Evolutionary conservation across 331 rosid species (phyloP), one percentile per base, ranked within the genome.

Genomic region (Malus hybrid): DNA sequence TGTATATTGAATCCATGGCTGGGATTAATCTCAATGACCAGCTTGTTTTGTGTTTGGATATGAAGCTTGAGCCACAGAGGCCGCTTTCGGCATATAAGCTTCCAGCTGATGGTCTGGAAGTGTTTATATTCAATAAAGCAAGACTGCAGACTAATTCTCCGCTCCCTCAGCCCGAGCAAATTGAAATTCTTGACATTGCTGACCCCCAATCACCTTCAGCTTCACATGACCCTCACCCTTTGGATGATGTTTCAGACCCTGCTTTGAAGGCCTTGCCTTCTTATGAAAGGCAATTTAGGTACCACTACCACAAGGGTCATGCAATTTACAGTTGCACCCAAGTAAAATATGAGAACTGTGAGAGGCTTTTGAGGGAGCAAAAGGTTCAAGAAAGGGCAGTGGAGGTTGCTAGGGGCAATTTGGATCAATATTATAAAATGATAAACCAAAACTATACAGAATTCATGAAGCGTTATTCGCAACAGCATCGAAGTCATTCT

Each of bases 191-290:
- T 12, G 86, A 83, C 58, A 63, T 76, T 73, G 81, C 79, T 7
- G 93, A 86, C 34, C 91, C 91, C 50, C 89, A 78, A 29, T 80
- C 87, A 1, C 93, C 97, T 3, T 77, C 90, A 3, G 87, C 93
- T 44, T 82, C 91, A 8, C 90, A 84, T 32, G 86, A 85, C 74
- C 86, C 88, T 16, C 97, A 92, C 76, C 90, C 97, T 48, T 80
- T 95, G 79, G 97, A 95, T 70, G 93, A 92, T 82, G 99, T 92
- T 74, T 84, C 81, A 0, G 97, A 94, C 79, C 99, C 99, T 77
- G 99, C 99, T 79, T 76, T 92, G 86, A 95, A 92, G 84, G 99
- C 99, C 24, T 83, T 95, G 71, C 91, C 97, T 60, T 89, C 93
- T 32, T 92, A 92, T 79, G 97, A 95, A 84, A 84, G 93, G 73